phyloP scores from a whole-genome alignment of 805 yeast species.

The Kluyveromyces nonfermentans region DNA sequence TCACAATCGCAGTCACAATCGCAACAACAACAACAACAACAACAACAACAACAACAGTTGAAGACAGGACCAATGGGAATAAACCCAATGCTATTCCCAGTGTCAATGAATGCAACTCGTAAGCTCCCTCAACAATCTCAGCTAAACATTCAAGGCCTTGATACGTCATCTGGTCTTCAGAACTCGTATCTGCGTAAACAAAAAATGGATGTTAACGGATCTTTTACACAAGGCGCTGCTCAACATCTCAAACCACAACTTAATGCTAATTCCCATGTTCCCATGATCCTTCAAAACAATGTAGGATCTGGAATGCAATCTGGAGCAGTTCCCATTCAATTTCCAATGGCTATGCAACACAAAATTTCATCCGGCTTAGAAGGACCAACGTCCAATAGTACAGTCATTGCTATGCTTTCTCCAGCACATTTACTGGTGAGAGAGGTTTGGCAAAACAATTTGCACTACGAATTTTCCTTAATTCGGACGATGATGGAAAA shows the following conservation, averaged over 20 bases:
- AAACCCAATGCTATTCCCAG: conserved; percentile 24
- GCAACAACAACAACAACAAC: conserved; percentile 11
- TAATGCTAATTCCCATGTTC: conserved; percentile 8
- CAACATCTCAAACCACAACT: conserved; percentile 10
- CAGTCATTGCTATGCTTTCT: conserved; percentile 17
- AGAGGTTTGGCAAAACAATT: conserved; percentile 67
- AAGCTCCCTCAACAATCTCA: conserved; percentile 16
- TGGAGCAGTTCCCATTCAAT: conserved; percentile 17
- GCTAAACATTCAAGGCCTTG: conserved; percentile 10
- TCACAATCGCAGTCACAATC: conserved; percentile 17
- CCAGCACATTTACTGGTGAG: conserved; percentile 38
- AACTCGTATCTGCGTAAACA: conserved; percentile 23
- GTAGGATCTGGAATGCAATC: conserved; percentile 7
- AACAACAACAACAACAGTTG: conserved; percentile 13
- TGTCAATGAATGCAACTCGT: conserved; percentile 20
- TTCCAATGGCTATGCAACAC: conserved; percentile 19
- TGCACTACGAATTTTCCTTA: conserved; percentile 55
- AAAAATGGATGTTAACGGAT: conserved; percentile 17
- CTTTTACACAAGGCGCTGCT: conserved; percentile 11
- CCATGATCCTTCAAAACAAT: conserved; percentile 5
- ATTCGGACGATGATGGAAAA: conserved; percentile 47
- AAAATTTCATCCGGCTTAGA: conserved; percentile 15
- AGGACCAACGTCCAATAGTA: conserved; percentile 3
- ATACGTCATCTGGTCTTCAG: conserved; percentile 13
- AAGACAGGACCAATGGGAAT: conserved; percentile 22